A percentile compares a stretch with the other conserved stretches of the same genome.
Conservation (phyloP, 2,329 filamentous ascomycete genomes). For the Sclerotinia sclerotiorum region DNA sequence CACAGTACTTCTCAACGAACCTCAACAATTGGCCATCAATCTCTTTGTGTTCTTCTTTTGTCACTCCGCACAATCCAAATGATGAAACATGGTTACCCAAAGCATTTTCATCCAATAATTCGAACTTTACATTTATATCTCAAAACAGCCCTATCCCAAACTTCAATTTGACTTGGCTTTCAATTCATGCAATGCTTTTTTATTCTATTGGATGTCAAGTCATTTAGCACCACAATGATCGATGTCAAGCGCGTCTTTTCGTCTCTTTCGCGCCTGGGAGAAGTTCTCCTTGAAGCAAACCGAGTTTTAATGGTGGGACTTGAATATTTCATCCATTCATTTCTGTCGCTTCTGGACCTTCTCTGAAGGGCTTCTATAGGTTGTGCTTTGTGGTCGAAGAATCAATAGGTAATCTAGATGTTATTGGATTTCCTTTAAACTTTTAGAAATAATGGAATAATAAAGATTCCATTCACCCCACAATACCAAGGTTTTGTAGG, state of each 20-base stretch:
- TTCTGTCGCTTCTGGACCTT: constrained; percentile 24
- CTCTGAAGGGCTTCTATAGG: background rate
- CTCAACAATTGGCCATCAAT: background rate
- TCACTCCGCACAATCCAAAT: background rate
- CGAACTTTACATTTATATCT: constrained; percentile 16
- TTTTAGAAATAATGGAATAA: constrained; percentile 11
- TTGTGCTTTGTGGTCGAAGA: constrained; percentile 7
- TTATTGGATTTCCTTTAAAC: constrained; percentile 22
- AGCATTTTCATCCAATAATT: constrained; percentile 34
- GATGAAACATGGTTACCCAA: constrained; percentile 32
- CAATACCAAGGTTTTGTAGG: constrained; percentile 12
- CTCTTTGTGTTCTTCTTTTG: background rate
- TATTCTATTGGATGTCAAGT: background rate
- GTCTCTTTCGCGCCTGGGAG: constrained; percentile 20
- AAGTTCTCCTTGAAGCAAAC: constrained; percentile 16
- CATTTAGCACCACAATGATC: constrained; percentile 22
- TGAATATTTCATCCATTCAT: constrained; percentile 31
- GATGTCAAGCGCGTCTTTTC: constrained; percentile 23
- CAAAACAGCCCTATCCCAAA: constrained; percentile 31
- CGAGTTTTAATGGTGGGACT: constrained; percentile 19
- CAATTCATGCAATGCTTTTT: constrained; percentile 7
- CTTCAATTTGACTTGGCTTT: background rate
- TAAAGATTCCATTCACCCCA: constrained; percentile 31
- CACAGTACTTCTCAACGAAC: background rate
- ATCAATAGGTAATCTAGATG: background rate